These are phyloP conservation scores for Yamadazyma oceani DNA, from an alignment of 1,139 yeast genomes.

Conservation along the genomic window DNA sequence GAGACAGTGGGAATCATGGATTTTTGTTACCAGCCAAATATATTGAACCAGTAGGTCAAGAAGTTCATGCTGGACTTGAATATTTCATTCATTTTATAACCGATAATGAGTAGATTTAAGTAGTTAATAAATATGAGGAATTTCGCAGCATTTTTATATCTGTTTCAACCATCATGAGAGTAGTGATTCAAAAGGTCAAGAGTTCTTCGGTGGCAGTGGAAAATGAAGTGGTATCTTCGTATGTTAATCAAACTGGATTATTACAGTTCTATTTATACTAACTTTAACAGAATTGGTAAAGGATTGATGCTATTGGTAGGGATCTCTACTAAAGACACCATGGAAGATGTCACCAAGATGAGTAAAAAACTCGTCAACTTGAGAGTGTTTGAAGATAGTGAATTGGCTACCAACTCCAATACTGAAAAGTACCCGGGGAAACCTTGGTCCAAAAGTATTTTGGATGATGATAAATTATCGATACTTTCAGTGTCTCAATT, in stretches of 20 bases:
- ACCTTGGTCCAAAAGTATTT: slow-evolving; percentile 44
- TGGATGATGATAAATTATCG: slow-evolving; percentile 35
- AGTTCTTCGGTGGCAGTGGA: slow-evolving; percentile 87
- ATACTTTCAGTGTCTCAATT: slow-evolving; percentile 74
- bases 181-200: slow-evolving; percentile 85
- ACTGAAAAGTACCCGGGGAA: slow-evolving; percentile 60
- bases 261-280: slow-evolving; percentile 2
- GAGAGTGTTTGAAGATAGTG: slow-evolving; percentile 67
- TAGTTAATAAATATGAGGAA: no score
- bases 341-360: slow-evolving; percentile 65
- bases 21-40: slow-evolving; percentile 71
- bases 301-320: slow-evolving; percentile 88
- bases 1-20: slow-evolving; percentile 85
- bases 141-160: no score
- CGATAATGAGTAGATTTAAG: no score
- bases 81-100: slow-evolving; percentile 71
- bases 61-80: slow-evolving; percentile 65
- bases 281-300: slow-evolving; percentile 49
- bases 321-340: slow-evolving; percentile 71
- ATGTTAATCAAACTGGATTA: slow-evolving; percentile 25
- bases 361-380: slow-evolving; percentile 66
- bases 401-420: slow-evolving; percentile 28
- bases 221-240: slow-evolving; percentile 64
- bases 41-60: slow-evolving; percentile 76
- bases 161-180: slow-evolving; percentile 49